A percentile compares a stretch with the other conserved stretches of the same genome.
These are phyloP conservation scores for Vanrija humicola DNA, from an alignment of 1,284 basidiomycete species.

Conservation along the genomic window DNA sequence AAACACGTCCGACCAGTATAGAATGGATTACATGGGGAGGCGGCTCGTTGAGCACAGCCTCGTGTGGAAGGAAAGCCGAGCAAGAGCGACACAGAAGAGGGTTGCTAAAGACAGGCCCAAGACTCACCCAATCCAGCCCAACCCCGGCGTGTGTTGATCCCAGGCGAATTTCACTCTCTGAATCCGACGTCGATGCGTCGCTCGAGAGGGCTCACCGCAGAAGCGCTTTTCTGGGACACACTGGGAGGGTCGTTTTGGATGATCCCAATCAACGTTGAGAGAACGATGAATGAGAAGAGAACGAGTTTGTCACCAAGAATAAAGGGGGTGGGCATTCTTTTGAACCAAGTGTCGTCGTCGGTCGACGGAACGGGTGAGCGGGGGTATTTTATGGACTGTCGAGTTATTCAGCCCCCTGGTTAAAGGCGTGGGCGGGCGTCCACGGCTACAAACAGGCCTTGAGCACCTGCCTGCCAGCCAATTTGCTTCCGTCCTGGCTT, in stretches of 20 bases:
- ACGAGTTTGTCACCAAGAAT: not conserved
- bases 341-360: too few species aligned
- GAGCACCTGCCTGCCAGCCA: too few species aligned
- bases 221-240: slow-evolving; percentile 1
- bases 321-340: too few species aligned
- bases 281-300: not conserved
- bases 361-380: too few species aligned
- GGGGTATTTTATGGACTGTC: too few species aligned
- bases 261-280: not conserved
- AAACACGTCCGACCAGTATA: not conserved
- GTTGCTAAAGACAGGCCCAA: not conserved
- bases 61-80: not conserved
- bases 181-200: not conserved
- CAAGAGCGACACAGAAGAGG: not conserved
- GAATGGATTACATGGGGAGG: not conserved
- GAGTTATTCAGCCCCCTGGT: too few species aligned
- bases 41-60: not conserved
- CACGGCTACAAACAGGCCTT: too few species aligned
- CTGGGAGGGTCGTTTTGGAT: slow-evolving; percentile 4
- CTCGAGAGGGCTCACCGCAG: not conserved
- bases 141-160: slow-evolving; percentile 2
- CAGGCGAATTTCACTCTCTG: not conserved
- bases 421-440: too few species aligned
- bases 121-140: slow-evolving; percentile 7
- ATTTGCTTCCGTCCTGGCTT: too few species aligned